Percentiles rank a stretch among this genome's conserved stretches.
Evolutionary conservation across 1,139 yeast genomes (phyloP).

Genomic region (Debaryomycetaceae sp.): DNA sequence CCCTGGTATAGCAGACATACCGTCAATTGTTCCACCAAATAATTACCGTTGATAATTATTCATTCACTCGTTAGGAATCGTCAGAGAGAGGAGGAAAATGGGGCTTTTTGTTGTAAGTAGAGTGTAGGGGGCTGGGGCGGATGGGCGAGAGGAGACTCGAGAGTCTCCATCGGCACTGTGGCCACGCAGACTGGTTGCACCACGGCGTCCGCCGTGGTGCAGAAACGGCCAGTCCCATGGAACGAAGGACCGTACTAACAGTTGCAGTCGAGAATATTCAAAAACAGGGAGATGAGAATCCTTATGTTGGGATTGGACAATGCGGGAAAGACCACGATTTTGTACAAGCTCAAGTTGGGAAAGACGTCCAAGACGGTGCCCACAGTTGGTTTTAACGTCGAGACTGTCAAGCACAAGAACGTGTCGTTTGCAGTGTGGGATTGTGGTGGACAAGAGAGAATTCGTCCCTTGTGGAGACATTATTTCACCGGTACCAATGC

Average conservation of each 20-base stretch:
- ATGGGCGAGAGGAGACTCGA: no score
- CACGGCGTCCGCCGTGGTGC: no score
- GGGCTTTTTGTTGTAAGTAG: slow-evolving; percentile 6
- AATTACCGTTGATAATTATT: not conserved
- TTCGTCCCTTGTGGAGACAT: slow-evolving; percentile 92
- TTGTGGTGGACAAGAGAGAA: slow-evolving; percentile 92
- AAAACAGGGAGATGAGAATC: slow-evolving; percentile 70
- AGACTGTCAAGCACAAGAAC: slow-evolving; percentile 83
- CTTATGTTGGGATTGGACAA: slow-evolving; percentile 90
- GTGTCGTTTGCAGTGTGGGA: slow-evolving; percentile 95
- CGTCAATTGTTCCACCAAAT: not conserved
- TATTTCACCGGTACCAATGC: slow-evolving; percentile 94
- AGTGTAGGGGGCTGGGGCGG: not conserved
- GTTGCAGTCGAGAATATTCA: slow-evolving; percentile 42
- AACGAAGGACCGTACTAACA: slow-evolving; percentile 4
- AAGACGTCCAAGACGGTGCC: slow-evolving; percentile 83
- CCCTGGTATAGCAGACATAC: not conserved
- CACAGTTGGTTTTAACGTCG: slow-evolving; percentile 93
- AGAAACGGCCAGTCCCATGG: no score
- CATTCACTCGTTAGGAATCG: not conserved
- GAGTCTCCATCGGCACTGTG: no score
- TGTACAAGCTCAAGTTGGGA: slow-evolving; percentile 70
- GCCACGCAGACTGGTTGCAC: no score
- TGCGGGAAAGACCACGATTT: slow-evolving; percentile 84
- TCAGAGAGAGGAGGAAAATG: slow-evolving; percentile 1